Percentiles rank a stretch among this genome's conserved stretches.
These are phyloP conservation scores for Boeremia exigua DNA, from an alignment of 2,329 filamentous ascomycete species.

Conservation along the genomic window DNA sequence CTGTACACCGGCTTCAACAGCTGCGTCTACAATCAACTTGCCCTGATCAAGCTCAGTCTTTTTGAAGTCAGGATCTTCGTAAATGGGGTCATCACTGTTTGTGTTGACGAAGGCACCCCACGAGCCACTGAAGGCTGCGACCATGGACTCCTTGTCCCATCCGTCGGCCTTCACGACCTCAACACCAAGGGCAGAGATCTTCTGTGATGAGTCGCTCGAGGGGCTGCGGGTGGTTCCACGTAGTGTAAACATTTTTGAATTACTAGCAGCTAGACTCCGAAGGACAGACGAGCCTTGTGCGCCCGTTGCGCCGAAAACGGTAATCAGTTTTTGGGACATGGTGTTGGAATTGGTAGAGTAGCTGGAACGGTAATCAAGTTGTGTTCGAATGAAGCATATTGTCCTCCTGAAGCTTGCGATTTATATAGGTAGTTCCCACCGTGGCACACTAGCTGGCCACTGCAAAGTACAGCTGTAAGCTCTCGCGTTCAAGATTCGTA, in stretches of 20 bases:
- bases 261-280: constrained; percentile 40
- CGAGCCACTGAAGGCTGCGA: constrained; percentile 27
- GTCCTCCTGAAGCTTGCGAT: background rate
- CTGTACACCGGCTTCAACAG: background rate
- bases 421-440: background rate
- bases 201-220: constrained; percentile 55
- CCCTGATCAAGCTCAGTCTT: constrained; percentile 26
- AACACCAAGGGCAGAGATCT: constrained; percentile 41
- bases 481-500: background rate
- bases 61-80: constrained; percentile 21
- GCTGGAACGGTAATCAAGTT: background rate
- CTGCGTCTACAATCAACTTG: background rate
- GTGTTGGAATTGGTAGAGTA: background rate
- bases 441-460: background rate
- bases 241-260: constrained; percentile 51
- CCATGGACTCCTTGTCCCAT: constrained; percentile 27
- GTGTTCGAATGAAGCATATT: background rate
- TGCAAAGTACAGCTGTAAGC: background rate
- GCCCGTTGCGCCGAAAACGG: constrained; percentile 48
- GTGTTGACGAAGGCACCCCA: constrained; percentile 34
- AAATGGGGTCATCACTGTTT: constrained; percentile 25
- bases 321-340: constrained; percentile 39
- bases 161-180: constrained; percentile 29
- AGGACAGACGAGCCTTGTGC: constrained; percentile 52
- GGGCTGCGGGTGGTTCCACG: constrained; percentile 64